A percentile compares a stretch with the other conserved stretches of the same genome.
phyloP scores from a whole-genome alignment of 2,329 filamentous ascomycete species.

The Penicillium sp. region DNA sequence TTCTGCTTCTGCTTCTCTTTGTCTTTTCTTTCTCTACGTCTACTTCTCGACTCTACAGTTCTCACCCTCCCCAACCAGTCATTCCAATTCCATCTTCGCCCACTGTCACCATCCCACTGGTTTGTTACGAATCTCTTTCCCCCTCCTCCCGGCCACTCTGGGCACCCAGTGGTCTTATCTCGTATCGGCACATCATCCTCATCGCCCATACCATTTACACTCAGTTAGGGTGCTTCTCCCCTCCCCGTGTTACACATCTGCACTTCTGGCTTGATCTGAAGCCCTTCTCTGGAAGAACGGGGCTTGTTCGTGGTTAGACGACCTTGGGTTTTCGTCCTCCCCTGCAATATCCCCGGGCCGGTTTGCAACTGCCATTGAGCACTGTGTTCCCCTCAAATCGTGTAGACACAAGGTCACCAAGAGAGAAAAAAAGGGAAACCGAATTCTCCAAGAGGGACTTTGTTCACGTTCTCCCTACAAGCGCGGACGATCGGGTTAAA shows the following conservation, averaged over 20 bases:
- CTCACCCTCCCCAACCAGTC: background rate
- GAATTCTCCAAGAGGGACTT: background rate
- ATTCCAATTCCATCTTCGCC: background rate
- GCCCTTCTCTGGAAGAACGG: constrained; percentile 23
- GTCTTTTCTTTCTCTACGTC: background rate
- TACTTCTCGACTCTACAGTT: background rate
- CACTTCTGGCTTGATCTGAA: constrained; percentile 1
- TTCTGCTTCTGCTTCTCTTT: constrained; percentile 5
- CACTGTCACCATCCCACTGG: background rate
- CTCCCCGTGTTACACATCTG: background rate
- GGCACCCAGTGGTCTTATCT: constrained; percentile 8
- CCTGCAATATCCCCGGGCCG: constrained; percentile 28
- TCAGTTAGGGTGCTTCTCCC: background rate
- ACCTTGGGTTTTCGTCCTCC: constrained; percentile 11
- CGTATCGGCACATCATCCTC: constrained; percentile 4
- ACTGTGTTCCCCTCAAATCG: constrained; percentile 26
- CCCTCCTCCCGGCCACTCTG: background rate
- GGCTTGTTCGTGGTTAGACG: constrained; percentile 14
- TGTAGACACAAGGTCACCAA: constrained; percentile 16
- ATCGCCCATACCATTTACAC: background rate
- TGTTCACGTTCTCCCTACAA: background rate
- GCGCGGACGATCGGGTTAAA: background rate
- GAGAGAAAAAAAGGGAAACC: constrained; percentile 11
- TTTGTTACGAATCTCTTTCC: constrained; percentile 7
- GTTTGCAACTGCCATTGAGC: constrained; percentile 33